Percentiles rank a stretch among this genome's conserved stretches.
These are phyloP conservation scores for Passiflora organensis DNA, from an alignment of 345 rosid genomes.

Conservation along the genomic window DNA sequence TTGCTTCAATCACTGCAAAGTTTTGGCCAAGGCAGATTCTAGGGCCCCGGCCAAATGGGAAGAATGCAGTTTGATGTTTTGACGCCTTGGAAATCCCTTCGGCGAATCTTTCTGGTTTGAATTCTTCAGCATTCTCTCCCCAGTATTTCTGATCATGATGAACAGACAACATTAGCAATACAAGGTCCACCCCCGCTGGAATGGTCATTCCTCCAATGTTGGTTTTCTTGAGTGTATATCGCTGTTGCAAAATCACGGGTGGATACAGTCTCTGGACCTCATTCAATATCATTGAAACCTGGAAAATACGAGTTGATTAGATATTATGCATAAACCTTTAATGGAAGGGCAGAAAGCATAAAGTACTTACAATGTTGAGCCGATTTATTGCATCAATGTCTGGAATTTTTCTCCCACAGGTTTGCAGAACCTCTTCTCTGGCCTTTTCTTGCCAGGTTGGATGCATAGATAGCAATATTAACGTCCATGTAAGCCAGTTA, in stretches of 20 bases:
- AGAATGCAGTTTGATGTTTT: not conserved
- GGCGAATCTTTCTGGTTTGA: not conserved
- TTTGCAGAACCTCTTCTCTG: conserved; percentile 40
- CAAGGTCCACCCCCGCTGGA: conserved; percentile 8
- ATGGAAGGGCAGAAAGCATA: not conserved
- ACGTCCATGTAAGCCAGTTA: conserved; percentile 43
- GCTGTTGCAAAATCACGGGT: not conserved
- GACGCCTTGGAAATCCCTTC: not conserved
- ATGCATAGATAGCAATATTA: conserved; percentile 44
- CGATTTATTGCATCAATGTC: conserved; percentile 24
- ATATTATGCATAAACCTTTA: no score
- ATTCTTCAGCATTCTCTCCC: conserved; percentile 40
- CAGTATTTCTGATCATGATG: conserved; percentile 20
- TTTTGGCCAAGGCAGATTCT: not conserved
- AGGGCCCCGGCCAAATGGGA: not conserved
- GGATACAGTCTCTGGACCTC: conserved; percentile 21
- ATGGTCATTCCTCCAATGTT: conserved; percentile 6
- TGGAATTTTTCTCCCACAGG: conserved; percentile 27
- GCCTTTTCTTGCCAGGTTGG: conserved; percentile 54
- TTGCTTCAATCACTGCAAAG: conserved; percentile 1
- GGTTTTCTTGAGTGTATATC: not conserved
- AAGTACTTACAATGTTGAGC: conserved; percentile 28
- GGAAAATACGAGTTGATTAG: not conserved
- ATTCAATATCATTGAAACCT: conserved; percentile 18
- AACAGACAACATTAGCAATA: not conserved